phyloP scores from a whole-genome alignment of 2,329 filamentous ascomycete species.

The Aspergillus transmontanensis region DNA sequence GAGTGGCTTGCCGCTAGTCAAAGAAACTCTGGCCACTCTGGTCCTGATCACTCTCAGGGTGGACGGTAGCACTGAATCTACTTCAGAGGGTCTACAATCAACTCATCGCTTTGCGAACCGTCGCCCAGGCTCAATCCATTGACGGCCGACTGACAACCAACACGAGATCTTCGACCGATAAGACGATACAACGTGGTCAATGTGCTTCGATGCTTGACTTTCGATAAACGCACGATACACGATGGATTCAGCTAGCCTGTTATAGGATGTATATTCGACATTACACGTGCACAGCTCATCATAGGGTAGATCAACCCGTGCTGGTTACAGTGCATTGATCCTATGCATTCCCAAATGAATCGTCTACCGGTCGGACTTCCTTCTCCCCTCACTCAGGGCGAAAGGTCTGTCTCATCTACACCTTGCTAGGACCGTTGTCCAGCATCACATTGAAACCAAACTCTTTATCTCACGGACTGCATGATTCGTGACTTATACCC shows the following conservation, averaged over 20 bases:
- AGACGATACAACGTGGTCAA: slow-evolving; percentile 16
- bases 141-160: slow-evolving; percentile 6
- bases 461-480: background rate
- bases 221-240: slow-evolving; percentile 12
- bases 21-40: slow-evolving; percentile 34
- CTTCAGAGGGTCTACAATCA: background rate
- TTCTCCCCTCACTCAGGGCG: background rate
- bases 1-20: slow-evolving; percentile 36
- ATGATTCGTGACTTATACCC: background rate
- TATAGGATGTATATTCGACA: slow-evolving; percentile 15
- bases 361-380: background rate
- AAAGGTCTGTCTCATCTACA: background rate
- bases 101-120: background rate
- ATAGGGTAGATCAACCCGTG: slow-evolving; percentile 2
- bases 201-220: slow-evolving; percentile 13
- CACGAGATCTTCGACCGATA: slow-evolving; percentile 12
- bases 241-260: slow-evolving; percentile 12
- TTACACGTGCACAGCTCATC: slow-evolving; percentile 11
- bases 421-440: background rate
- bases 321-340: slow-evolving; percentile 6
- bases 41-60: slow-evolving; percentile 36
- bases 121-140: slow-evolving; percentile 3
- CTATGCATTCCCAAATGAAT: slow-evolving; percentile 7
- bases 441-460: background rate
- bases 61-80: slow-evolving; percentile 29